phyloP scores from a whole-genome alignment of 2,329 filamentous ascomycete genomes.

The Nannizziopsis arthrosporioides region DNA sequence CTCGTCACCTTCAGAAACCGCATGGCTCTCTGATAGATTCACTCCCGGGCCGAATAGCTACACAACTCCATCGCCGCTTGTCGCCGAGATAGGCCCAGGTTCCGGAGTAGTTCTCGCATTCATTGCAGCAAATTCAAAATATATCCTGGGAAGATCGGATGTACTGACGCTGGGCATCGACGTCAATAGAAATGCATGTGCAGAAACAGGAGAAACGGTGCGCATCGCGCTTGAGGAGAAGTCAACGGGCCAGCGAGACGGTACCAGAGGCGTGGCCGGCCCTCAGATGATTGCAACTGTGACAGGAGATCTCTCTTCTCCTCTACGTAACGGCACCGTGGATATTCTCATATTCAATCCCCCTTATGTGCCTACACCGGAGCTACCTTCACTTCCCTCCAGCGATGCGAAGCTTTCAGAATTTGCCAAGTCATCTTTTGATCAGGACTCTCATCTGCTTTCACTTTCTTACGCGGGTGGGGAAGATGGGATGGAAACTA shows the following conservation, averaged over 20 bases:
- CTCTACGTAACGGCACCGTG: conserved; percentile 48
- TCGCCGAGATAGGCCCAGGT: conserved; percentile 80
- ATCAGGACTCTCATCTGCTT: conserved; percentile 71
- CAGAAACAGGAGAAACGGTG: conserved; percentile 61
- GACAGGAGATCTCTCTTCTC: conserved; percentile 56
- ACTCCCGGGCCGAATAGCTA: conserved; percentile 4
- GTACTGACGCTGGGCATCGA: conserved; percentile 68
- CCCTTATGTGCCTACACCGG: conserved; percentile 82
- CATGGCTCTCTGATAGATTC: conserved; percentile 59
- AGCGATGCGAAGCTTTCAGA: background rate
- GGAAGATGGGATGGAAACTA: conserved; percentile 84
- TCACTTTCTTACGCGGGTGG: conserved; percentile 84
- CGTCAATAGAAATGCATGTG: conserved; percentile 73
- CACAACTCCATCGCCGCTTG: conserved; percentile 42
- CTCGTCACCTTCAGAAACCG: conserved; percentile 55
- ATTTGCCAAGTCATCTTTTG: conserved; percentile 42
- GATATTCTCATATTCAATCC: conserved; percentile 95
- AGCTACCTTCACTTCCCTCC: conserved; percentile 45
- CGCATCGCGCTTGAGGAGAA: conserved; percentile 35
- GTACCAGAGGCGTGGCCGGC: conserved; percentile 15
- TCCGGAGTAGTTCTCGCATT: conserved; percentile 93
- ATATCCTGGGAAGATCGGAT: conserved; percentile 60
- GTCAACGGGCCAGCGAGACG: background rate
- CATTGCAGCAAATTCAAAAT: conserved; percentile 58
- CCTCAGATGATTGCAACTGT: conserved; percentile 53